Conservation (phyloP, 345 rosid species). For the Pugionium cornutum region DNA sequence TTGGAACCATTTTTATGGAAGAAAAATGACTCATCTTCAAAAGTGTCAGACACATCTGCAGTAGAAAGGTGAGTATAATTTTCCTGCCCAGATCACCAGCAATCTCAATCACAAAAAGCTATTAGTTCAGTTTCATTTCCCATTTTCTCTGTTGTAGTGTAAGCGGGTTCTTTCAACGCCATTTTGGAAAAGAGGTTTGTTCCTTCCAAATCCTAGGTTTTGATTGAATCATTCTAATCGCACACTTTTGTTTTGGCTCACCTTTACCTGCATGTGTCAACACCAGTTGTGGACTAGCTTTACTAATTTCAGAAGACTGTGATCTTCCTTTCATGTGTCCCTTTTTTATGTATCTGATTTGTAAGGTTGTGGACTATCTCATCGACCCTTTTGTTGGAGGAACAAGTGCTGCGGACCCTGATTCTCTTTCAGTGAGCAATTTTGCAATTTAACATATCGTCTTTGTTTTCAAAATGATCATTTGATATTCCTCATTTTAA, state of each 20-base stretch:
- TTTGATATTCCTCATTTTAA: slow-evolving; percentile 7
- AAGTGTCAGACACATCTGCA: slow-evolving; percentile 41
- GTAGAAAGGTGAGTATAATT: slow-evolving; percentile 53
- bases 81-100: background rate
- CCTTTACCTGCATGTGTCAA: slow-evolving; percentile 14
- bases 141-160: slow-evolving; percentile 54
- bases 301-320: slow-evolving; percentile 8
- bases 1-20: slow-evolving; percentile 81
- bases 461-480: background rate
- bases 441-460: slow-evolving; percentile 10
- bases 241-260: slow-evolving; percentile 13
- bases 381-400: slow-evolving; percentile 95
- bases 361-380: slow-evolving; percentile 94
- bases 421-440: slow-evolving; percentile 86
- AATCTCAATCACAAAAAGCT: background rate
- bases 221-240: slow-evolving; percentile 6
- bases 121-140: slow-evolving; percentile 12
- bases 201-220: slow-evolving; percentile 22
- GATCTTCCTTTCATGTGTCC: slow-evolving; percentile 21
- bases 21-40: slow-evolving; percentile 47
- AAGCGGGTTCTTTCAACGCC: slow-evolving; percentile 70
- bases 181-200: slow-evolving; percentile 86
- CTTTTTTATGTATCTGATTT: slow-evolving; percentile 28
- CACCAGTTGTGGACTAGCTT: slow-evolving; percentile 1
- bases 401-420: slow-evolving; percentile 84